A percentile compares a stretch with the other conserved stretches of the same genome.
Evolutionary conservation across 495 filamentous ascomycete genomes (phyloP).

Genomic region (Trichoderma parareesei): DNA sequence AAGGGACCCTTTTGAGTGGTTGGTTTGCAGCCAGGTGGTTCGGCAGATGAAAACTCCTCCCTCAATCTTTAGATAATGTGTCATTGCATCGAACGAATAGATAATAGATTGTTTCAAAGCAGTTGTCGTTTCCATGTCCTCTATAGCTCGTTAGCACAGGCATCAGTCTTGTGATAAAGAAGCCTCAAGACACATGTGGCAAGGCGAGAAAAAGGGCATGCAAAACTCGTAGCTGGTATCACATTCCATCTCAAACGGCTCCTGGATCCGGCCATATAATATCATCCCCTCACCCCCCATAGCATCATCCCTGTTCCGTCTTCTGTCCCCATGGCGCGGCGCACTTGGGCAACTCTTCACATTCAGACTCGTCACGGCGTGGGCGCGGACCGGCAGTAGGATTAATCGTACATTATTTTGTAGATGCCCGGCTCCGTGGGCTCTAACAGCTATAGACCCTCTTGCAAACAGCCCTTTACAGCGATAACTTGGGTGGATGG

Average conservation of each 20-base stretch:
- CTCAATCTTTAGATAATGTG: background rate
- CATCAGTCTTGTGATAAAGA: too few species aligned
- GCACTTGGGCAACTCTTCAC: background rate
- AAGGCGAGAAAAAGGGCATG: too few species aligned
- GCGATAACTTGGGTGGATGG: background rate
- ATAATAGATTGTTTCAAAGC: background rate
- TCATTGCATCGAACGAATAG: background rate
- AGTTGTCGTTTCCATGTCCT: background rate
- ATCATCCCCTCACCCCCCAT: background rate
- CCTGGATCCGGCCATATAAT: background rate
- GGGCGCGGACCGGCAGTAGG: background rate
- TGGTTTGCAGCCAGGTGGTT: background rate
- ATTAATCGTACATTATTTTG: slow-evolving; percentile 9
- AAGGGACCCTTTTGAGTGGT: background rate
- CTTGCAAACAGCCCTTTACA: slow-evolving; percentile 1
- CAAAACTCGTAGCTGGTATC: too few species aligned
- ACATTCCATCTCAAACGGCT: too few species aligned
- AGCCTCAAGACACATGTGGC: too few species aligned
- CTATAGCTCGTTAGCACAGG: background rate
- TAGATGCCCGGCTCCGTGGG: background rate
- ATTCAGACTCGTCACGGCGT: background rate
- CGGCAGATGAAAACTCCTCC: background rate
- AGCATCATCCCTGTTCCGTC: too few species aligned
- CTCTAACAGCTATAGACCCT: slow-evolving; percentile 2
- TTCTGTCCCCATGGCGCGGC: background rate